Evolutionary conservation across 148 eudicot species (phyloP), one percentile per base, ranked within the genome.

Genomic region (Fagopyrum tataricum): DNA sequence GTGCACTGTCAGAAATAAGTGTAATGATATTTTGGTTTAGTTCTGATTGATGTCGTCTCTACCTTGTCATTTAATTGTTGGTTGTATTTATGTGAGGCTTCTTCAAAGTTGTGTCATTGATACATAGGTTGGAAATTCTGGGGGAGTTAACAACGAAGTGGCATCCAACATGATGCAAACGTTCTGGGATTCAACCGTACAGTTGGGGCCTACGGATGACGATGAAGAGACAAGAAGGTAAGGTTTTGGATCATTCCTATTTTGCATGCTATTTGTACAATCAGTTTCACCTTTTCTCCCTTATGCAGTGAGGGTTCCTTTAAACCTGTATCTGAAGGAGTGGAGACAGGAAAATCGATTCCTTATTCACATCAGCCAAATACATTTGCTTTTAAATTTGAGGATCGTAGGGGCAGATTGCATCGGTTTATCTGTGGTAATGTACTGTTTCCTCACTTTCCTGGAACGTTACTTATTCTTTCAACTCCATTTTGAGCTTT

Each of bases 121-220:
- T 23, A 67, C 46, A 49, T 74, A 95, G 98, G 93, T 90, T 77
- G 93, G 96, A 67, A 95, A 82, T 80, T 76, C 92, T 67, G 86
- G 92, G 59, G 97, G 96, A 72, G 78, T 82, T 59, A 90, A 82
- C 73, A 85, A 74, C 62, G 98, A 95, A 81, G 85, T 93, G 70
- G 80, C 91, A 68, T 78, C 82, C 76, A 82, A 76, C 70, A 85
- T 91, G 97, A 87, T 95, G 93, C 97, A 95, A 82, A 95, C 84
- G 44, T 95, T 95, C 79, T 95, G 96, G 97, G 98, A 91, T 82
- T 84, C 97, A 76, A 95, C 95, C 15, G 86, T 91, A 90, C 89
- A 81, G 52, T 84, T 88, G 72, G 78, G 79, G 77, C 88, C 90
- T 75, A 69, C 76, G 20, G 97, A 88, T 76, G 97, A 95, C 47